These are phyloP conservation scores for Geoglossum cookeanum DNA, from an alignment of 2,329 filamentous ascomycete genomes.

Conservation along the genomic window DNA sequence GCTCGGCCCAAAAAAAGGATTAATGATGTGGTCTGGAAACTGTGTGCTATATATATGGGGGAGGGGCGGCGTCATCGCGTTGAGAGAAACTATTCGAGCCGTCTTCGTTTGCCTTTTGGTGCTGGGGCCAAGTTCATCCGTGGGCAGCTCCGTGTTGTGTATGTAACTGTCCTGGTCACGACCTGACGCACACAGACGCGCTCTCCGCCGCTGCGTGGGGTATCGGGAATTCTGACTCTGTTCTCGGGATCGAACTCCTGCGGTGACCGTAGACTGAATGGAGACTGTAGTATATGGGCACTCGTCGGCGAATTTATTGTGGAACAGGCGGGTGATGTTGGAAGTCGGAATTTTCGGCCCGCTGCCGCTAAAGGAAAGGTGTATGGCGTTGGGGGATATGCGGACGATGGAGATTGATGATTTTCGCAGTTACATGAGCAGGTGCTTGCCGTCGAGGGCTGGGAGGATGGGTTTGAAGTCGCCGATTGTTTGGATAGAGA, in stretches of 20 bases:
- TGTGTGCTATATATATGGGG: background rate
- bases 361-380: conserved; percentile 39
- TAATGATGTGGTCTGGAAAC: background rate
- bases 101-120: conserved; percentile 83
- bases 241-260: conserved; percentile 62
- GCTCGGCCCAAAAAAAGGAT: background rate
- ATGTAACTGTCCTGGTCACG: conserved; percentile 84
- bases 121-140: conserved; percentile 59
- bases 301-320: conserved; percentile 51
- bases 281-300: conserved; percentile 41
- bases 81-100: conserved; percentile 30
- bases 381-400: conserved; percentile 17
- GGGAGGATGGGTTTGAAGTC: conserved; percentile 22
- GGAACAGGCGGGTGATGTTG: conserved; percentile 53
- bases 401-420: conserved; percentile 18
- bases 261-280: conserved; percentile 55
- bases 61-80: background rate
- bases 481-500: conserved; percentile 15
- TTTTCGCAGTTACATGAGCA: conserved; percentile 33
- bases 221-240: conserved; percentile 44
- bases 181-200: conserved; percentile 63
- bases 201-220: conserved; percentile 38
- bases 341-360: conserved; percentile 49
- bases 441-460: conserved; percentile 19
- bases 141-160: conserved; percentile 33